Percentiles rank a stretch among this genome's conserved stretches.
Conservation (phyloP, 371 early-diverging fungal genomes). For the Mucor velutinosus region DNA sequence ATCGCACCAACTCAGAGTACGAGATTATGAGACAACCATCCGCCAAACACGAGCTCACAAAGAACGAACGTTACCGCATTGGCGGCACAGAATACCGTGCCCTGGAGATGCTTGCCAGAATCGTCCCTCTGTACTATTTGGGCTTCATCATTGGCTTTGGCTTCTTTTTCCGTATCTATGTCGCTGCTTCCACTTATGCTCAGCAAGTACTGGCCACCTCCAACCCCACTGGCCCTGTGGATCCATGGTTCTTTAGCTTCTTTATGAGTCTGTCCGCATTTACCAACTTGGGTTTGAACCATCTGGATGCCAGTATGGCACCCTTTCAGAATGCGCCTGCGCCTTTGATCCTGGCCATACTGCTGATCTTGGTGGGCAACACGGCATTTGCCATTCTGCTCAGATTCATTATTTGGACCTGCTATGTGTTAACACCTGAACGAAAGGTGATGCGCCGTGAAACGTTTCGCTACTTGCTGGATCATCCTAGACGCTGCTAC, state of each 20-base stretch:
- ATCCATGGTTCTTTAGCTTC: constrained; percentile 52
- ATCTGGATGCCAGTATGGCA: constrained; percentile 43
- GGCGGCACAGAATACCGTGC: constrained; percentile 48
- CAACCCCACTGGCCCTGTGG: constrained; percentile 32
- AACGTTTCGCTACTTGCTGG: constrained; percentile 40
- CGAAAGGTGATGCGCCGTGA: constrained; percentile 36
- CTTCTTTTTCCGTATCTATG: constrained; percentile 39
- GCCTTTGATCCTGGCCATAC: constrained; percentile 35
- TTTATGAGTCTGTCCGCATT: constrained; percentile 40
- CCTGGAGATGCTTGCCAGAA: constrained; percentile 31
- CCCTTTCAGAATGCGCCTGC: constrained; percentile 48
- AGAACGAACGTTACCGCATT: constrained; percentile 35
- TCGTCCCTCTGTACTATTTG: constrained; percentile 38
- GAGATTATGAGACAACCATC: constrained; percentile 29
- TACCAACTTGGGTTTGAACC: constrained; percentile 45
- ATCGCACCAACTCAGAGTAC: constrained; percentile 23
- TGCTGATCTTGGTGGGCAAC: constrained; percentile 46
- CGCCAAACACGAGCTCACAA: constrained; percentile 31
- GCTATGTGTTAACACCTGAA: constrained; percentile 34
- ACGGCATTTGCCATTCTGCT: constrained; percentile 49
- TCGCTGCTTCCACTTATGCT: constrained; percentile 34
- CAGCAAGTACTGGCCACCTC: constrained; percentile 33
- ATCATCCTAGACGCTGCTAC: constrained; percentile 53
- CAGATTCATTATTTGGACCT: constrained; percentile 44
- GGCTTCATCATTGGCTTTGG: constrained; percentile 26